Base-by-base conservation (phyloP, 139 green algal genomes). In the Haematococcus lacustris region DNA sequence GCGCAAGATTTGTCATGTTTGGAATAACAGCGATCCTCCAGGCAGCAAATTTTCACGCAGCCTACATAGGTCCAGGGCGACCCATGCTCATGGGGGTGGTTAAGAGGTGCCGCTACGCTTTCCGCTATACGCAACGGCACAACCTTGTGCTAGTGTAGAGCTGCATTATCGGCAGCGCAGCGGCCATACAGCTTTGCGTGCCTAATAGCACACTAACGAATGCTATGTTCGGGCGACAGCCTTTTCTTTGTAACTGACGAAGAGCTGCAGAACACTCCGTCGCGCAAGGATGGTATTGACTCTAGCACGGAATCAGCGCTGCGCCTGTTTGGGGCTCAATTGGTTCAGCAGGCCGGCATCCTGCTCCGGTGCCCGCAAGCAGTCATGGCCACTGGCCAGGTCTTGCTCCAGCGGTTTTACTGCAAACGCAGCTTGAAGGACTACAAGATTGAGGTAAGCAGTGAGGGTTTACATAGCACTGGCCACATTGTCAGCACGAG, bases 331-430 rank as follows among this genome's bases (percentile, higher is more conserved):
- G 93, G 92, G 66, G 91, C 85, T 66, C 80, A 93, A 51, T 61
- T 96, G 25, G 90, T 97, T 40, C 85, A 89, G 64, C 73, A 87
- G 74, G 76, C 76, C 2, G 80, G 83, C 38, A 85, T 86, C 60
- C 72, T 94, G 32, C 79, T 98, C 53, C 66, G 74, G 62, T 78
- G 92, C 63, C 85, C 88, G 2, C 92, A 97, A 69, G 86, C 73
- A 1, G 93, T 96, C 25, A 89, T 91, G 78, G 86, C 81, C 40
- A 98, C 94, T 0, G 94, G 83, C 0, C 94, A 98, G 66, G 89
- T 97, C 21, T 73, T 98, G 38, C 73, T 98, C 1, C 94, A 98
- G 59, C 80, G 94, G 39, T 98, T 97, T 71, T 98, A 94, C 80
- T 94, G 88, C 86, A 95, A 96, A 79, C 80, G 89, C 28, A 93